Evolutionary conservation across 257 asterid genomes (phyloP), one percentile per base, ranked within the genome.

Genomic region (Nicotiana otophora): DNA sequence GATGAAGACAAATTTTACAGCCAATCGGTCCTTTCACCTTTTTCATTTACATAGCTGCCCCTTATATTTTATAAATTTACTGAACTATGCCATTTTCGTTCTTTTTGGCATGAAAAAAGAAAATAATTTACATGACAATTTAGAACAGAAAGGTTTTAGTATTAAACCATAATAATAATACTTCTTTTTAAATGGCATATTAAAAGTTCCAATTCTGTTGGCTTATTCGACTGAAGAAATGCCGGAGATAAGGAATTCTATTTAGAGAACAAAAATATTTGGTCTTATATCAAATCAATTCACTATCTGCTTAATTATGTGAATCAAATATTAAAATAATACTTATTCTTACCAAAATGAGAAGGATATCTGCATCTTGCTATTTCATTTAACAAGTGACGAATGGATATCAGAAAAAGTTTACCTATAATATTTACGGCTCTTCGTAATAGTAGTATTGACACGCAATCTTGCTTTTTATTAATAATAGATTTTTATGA

Each of bases 1-100:
- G 34, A n/a, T 78, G n/a, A 82, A 68, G 89, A 86, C 89, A 86
- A 84, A 70, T 48, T 61, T 79, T 74, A 63, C 74, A 77, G 77
- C 86, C 66, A 81, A 81, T 63, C 55, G 55, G 86, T 82, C 84
- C 81, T 61, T 86, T 84, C 10, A 26, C 10, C 65, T 15, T 83
- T 67, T 34, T 1, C 2, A 33, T 82, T 53, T 33, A 70, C 87
- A 14, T 7, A 10, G 17, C 20, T 84, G 31, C 65, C 87, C 86
- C 74, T 19, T 4, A 23, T 0, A 11, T 23, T 0, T 3, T 46
- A 7, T 20, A 48, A 7, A 74, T 74, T 23, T 48, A 74, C 39
- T 26, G 7, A 42, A 42, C 23, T 70, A 42, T 42, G 36, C 34
- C 60, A 42, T 42, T 70, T 42, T 33, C 51, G 3, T 63, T 17